These are phyloP conservation scores for Fragaria nilgerrensis DNA, from an alignment of 306 rosid species.

Conservation along the genomic window DNA sequence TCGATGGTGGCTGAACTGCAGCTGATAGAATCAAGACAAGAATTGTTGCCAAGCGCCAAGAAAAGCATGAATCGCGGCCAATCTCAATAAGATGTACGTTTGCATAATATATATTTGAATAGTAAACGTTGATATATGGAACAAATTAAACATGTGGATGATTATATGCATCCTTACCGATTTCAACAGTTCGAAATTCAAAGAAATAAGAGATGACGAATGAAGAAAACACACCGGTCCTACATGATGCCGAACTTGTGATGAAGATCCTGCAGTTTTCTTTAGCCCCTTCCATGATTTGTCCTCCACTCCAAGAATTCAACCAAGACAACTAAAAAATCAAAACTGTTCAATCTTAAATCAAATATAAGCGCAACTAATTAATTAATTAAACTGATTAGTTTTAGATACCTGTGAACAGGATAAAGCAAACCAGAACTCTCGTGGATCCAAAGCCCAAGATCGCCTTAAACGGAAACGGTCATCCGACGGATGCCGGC, in stretches of 20 bases:
- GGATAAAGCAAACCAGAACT: slow-evolving; percentile 46
- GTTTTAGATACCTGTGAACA: slow-evolving; percentile 36
- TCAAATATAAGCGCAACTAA: not conserved
- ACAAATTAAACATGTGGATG: no score
- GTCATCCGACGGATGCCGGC: not conserved
- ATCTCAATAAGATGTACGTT: no score
- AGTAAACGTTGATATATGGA: no score
- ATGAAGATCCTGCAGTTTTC: slow-evolving; percentile 52
- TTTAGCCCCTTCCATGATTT: slow-evolving; percentile 42
- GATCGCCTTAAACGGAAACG: slow-evolving; percentile 29
- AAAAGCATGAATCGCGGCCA: no score
- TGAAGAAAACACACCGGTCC: slow-evolving; percentile 26
- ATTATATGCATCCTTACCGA: no score
- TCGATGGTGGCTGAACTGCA: no score
- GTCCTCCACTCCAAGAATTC: slow-evolving; percentile 44
- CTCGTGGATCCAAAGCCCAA: slow-evolving; percentile 45
- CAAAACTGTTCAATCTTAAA: no score
- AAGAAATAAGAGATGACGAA: not conserved
- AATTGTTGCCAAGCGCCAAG: no score
- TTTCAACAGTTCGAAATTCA: no score
- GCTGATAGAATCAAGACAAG: no score
- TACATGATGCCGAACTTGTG: slow-evolving; percentile 45
- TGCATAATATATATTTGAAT: no score
- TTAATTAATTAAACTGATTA: no score
- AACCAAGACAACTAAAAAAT: not conserved